Percentiles rank a stretch among this genome's conserved stretches.
Evolutionary conservation across 2,329 filamentous ascomycete genomes (phyloP).

Genomic region (Exophiala alcalophila): DNA sequence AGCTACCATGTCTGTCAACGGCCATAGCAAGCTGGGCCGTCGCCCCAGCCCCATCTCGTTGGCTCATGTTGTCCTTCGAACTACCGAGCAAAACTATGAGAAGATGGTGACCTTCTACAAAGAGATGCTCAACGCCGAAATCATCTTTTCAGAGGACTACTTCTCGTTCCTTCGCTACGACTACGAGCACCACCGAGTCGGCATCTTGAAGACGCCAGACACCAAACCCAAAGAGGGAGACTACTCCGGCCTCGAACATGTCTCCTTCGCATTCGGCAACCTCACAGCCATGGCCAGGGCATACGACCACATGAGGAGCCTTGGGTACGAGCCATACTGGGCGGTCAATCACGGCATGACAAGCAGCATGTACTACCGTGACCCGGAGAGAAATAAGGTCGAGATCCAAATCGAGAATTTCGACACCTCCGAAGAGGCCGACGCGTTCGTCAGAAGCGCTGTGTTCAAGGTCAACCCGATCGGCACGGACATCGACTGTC

Average conservation of each 20-base stretch:
- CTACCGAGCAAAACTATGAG: slow-evolving; percentile 8
- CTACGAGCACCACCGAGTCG: slow-evolving; percentile 42
- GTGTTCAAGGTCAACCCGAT: slow-evolving; percentile 15
- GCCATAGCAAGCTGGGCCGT: too few species aligned
- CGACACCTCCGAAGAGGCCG: slow-evolving; percentile 12
- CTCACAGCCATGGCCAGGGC: slow-evolving; percentile 38
- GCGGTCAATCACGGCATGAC: slow-evolving; percentile 50
- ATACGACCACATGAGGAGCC: slow-evolving; percentile 42
- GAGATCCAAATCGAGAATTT: slow-evolving; percentile 51
- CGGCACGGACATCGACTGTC: slow-evolving; percentile 18
- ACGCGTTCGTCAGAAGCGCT: slow-evolving; percentile 9
- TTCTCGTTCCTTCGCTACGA: slow-evolving; percentile 18
- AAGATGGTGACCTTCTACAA: slow-evolving; percentile 13
- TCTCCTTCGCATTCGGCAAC: slow-evolving; percentile 42
- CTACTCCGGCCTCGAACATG: slow-evolving; percentile 41
- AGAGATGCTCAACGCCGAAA: slow-evolving; percentile 9
- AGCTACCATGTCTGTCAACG: too few species aligned
- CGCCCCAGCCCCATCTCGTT: slow-evolving; percentile 9
- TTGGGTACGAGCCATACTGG: slow-evolving; percentile 41
- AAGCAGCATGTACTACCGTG: slow-evolving; percentile 49
- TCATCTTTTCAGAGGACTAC: neutral
- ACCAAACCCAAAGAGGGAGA: slow-evolving; percentile 23
- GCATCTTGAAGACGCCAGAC: slow-evolving; percentile 36
- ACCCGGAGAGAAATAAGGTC: slow-evolving; percentile 50
- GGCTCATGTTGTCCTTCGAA: slow-evolving; percentile 20